phyloP scores from a whole-genome alignment of 768 basidiomycete species.

The Calocera viscosa region DNA sequence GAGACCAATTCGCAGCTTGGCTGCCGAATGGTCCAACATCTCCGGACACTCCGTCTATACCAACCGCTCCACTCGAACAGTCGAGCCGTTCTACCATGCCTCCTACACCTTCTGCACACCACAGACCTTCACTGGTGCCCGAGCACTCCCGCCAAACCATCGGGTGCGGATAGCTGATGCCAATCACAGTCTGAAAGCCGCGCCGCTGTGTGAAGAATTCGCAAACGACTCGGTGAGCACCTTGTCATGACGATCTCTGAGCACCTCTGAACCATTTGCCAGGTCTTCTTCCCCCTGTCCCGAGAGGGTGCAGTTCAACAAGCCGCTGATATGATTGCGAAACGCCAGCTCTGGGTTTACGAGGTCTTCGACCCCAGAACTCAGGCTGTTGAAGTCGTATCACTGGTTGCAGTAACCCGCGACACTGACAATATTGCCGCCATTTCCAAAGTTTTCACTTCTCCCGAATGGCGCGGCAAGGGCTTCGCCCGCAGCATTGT shows the following conservation, averaged over 20 bases:
- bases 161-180: conserved; percentile 36
- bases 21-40: conserved; percentile 35
- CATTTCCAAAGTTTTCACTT: conserved; percentile 62
- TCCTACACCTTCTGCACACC: conserved; percentile 44
- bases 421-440: conserved; percentile 43
- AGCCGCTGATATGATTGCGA: conserved; percentile 38
- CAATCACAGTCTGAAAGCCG: conserved; percentile 34
- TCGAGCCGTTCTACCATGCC: conserved; percentile 49
- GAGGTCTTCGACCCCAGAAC: conserved; percentile 26
- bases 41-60: conserved; percentile 25
- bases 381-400: conserved; percentile 33
- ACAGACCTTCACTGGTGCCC: conserved; percentile 27
- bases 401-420: conserved; percentile 55
- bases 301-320: conserved; percentile 36
- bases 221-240: conserved; percentile 47
- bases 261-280: not conserved
- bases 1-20: conserved; percentile 36
- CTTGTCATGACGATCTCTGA: not conserved
- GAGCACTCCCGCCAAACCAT: conserved; percentile 26
- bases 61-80: conserved; percentile 25
- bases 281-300: conserved; percentile 48
- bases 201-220: conserved; percentile 43
- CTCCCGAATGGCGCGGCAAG: conserved; percentile 36
- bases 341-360: conserved; percentile 49
- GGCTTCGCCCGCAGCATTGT: conserved; percentile 54